Evolutionary conservation across 148 eudicot species (phyloP).

Genomic region (Rhododendron molle): DNA sequence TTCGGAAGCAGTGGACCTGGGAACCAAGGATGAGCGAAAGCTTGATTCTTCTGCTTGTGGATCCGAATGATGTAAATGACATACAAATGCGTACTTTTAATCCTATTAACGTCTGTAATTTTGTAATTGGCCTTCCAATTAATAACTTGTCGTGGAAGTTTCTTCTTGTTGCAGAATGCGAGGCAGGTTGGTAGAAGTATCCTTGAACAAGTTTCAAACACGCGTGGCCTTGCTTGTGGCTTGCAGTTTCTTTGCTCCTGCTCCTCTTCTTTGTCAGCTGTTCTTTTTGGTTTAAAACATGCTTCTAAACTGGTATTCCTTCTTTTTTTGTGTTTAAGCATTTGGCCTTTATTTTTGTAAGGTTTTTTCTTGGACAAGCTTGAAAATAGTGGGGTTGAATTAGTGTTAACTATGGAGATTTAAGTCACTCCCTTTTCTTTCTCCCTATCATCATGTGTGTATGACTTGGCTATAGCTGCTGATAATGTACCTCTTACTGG

Average conservation of each 20-base stretch:
- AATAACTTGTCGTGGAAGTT: conserved; percentile 2
- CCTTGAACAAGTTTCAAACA: conserved; percentile 74
- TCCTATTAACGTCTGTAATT: not conserved
- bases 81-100: not conserved
- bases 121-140: conserved; percentile 9
- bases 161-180: conserved; percentile 60
- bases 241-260: conserved; percentile 81
- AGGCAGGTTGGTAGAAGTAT: conserved; percentile 80
- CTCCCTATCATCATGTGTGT: not conserved
- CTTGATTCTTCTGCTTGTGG: conserved; percentile 86
- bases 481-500: not conserved
- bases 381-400: not conserved
- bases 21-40: conserved; percentile 85
- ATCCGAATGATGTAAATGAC: conserved; percentile 81
- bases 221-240: conserved; percentile 72
- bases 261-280: conserved; percentile 55
- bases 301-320: conserved; percentile 71
- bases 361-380: not conserved
- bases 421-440: not conserved
- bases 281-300: conserved; percentile 65
- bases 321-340: not conserved
- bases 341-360: not conserved
- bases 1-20: conserved; percentile 86
- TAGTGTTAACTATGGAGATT: not conserved
- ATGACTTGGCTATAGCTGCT: not conserved